Percentiles rank a stretch among this genome's conserved stretches.
phyloP scores from a whole-genome alignment of 2,329 filamentous ascomycete species.

The Myriosclerotinia duriaeana region DNA sequence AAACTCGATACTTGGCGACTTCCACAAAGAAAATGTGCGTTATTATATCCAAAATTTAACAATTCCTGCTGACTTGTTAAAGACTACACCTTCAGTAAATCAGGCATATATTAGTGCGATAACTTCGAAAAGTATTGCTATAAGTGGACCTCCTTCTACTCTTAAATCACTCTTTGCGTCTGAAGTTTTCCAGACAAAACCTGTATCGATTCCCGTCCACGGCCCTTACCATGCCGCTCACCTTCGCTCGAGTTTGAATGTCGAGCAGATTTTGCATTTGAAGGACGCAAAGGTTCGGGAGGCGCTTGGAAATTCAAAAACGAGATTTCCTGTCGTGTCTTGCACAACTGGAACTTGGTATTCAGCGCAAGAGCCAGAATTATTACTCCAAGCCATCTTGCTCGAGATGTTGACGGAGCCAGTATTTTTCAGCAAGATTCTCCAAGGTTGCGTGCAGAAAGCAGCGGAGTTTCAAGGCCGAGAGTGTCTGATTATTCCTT shows the following conservation, averaged over 20 bases:
- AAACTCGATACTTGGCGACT: conserved; percentile 53
- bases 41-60: not conserved
- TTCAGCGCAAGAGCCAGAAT: conserved; percentile 23
- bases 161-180: conserved; percentile 20
- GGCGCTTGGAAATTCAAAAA: conserved; percentile 46
- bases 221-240: conserved; percentile 40
- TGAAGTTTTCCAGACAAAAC: conserved; percentile 18
- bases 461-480: conserved; percentile 45
- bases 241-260: conserved; percentile 34
- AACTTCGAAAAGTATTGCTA: conserved; percentile 21
- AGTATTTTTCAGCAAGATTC: conserved; percentile 49
- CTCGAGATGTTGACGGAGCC: conserved; percentile 53
- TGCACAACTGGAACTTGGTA: conserved; percentile 42
- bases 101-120: conserved; percentile 20
- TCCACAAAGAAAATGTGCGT: conserved; percentile 55
- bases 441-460: conserved; percentile 49
- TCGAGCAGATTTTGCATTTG: conserved; percentile 30
- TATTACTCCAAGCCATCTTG: conserved; percentile 35
- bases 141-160: conserved; percentile 23
- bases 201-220: conserved; percentile 29
- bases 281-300: conserved; percentile 43
- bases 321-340: conserved; percentile 52
- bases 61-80: conserved; percentile 2
- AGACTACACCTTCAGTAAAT: conserved; percentile 49
- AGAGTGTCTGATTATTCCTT: conserved; percentile 50